These are phyloP conservation scores for Beauveria caledonica DNA, from an alignment of 2,329 filamentous ascomycete genomes.

Conservation along the genomic window DNA sequence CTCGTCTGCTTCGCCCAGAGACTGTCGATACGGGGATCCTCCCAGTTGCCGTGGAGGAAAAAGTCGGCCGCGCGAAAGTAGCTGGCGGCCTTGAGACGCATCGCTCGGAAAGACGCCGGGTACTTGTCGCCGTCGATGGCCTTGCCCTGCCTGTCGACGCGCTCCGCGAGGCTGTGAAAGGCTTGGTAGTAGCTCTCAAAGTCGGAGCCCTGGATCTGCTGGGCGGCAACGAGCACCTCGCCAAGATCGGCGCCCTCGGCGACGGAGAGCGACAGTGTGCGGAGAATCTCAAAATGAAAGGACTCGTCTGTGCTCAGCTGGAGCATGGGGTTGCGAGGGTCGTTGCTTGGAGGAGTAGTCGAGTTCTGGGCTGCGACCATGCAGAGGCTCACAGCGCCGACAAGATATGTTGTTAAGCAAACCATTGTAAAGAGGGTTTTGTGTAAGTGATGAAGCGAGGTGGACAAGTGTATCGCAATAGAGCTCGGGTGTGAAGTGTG, in stretches of 20 bases:
- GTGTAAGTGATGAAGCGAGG: neutral
- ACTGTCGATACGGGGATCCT: slow-evolving; percentile 30
- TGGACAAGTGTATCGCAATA: neutral
- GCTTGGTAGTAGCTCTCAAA: slow-evolving; percentile 18
- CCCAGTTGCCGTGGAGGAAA: slow-evolving; percentile 32
- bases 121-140: slow-evolving; percentile 16
- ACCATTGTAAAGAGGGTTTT: neutral
- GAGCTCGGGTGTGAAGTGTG: neutral
- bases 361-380: slow-evolving; percentile 5
- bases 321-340: slow-evolving; percentile 12
- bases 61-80: slow-evolving; percentile 36
- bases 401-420: neutral
- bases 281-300: slow-evolving; percentile 21
- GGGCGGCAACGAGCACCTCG: slow-evolving; percentile 24
- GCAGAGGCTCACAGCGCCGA: neutral
- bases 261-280: slow-evolving; percentile 14
- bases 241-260: slow-evolving; percentile 23
- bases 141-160: slow-evolving; percentile 16
- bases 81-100: slow-evolving; percentile 28
- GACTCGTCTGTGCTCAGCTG: slow-evolving; percentile 16
- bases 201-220: slow-evolving; percentile 18
- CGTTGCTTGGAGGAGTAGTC: neutral
- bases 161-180: slow-evolving; percentile 18
- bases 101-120: slow-evolving; percentile 19
- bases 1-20: slow-evolving; percentile 28